Base-by-base conservation (phyloP, 331 rosid species). In the Erythrophleum ivorense region DNA sequence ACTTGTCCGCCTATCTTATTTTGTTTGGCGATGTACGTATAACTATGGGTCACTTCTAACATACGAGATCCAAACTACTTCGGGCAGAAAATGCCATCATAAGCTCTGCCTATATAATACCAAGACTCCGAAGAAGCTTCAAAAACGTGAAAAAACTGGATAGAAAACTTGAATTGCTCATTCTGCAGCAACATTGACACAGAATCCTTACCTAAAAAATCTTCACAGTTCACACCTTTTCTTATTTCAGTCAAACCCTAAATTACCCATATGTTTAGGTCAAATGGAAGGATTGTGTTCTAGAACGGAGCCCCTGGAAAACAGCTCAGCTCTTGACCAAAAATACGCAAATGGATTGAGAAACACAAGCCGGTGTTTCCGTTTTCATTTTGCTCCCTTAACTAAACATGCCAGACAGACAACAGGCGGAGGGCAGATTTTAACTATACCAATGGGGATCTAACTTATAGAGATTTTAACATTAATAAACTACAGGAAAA, bases 381-480 rank as follows among this genome's bases (percentile, higher is more conserved):
- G 41, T 48, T 46, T 29, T 14, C 62, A 31, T 48, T 59, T 45
- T 45, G 16, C 1, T 73, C 36, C 50, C 58, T 5, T 52, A 9
- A 4, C 0, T n/a, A 45, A 24, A 24, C 29, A 24, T 24, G 29
- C 29, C 29, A 24, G 29, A 24, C 29, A 24, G 29, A 41, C 54
- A 3, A 18, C 48, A 40, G 52, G n/a, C 52, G 41, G 52, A 43
- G 1, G n/a, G 18, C 6, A 53, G 54, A 52, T 54, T 54, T 54
- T 38, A 15, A 10, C 6, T 15, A 65, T 31, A 14, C 60, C 69
- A 76, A 50, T 64, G 65, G 34, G 46, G 14, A 14, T 68, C 21
- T 52, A 69, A 62, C 69, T 45, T 45, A 41, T n/a, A 46, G 12
- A 55, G 59, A 59, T 49, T 76, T 77, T 74, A 52, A 74, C 67